phyloP scores from a whole-genome alignment of 2,329 filamentous ascomycete genomes.

The Colletotrichum sp. region DNA sequence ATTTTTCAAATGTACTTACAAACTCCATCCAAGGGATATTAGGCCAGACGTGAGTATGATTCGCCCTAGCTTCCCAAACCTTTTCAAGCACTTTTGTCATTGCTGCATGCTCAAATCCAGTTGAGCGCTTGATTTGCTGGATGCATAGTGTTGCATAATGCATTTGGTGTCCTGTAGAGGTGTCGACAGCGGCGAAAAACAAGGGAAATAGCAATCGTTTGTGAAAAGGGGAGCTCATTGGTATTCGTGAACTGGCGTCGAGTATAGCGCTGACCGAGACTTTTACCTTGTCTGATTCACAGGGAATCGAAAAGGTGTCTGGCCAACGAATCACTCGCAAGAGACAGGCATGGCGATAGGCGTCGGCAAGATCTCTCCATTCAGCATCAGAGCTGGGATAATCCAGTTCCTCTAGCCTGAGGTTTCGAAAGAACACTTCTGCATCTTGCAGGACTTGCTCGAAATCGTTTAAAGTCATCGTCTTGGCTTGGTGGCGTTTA shows the following conservation, averaged over 20 bases:
- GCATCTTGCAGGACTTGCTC: slow-evolving; percentile 18
- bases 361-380: slow-evolving; percentile 31
- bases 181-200: slow-evolving; percentile 29
- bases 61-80: slow-evolving; percentile 26
- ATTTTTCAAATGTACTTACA: slow-evolving; percentile 16
- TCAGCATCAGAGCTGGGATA: slow-evolving; percentile 30
- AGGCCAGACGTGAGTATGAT: slow-evolving; percentile 16
- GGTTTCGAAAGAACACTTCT: slow-evolving; percentile 27
- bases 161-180: slow-evolving; percentile 24
- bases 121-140: slow-evolving; percentile 25
- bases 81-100: slow-evolving; percentile 28
- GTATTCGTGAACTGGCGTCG: slow-evolving; percentile 25
- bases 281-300: slow-evolving; percentile 24
- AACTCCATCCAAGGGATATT: slow-evolving; percentile 33
- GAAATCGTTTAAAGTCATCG: slow-evolving; percentile 9
- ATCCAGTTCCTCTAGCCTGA: slow-evolving; percentile 25
- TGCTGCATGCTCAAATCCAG: slow-evolving; percentile 26
- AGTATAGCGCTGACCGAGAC: slow-evolving; percentile 27
- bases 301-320: slow-evolving; percentile 26
- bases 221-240: slow-evolving; percentile 26
- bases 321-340: slow-evolving; percentile 29
- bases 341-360: slow-evolving; percentile 31
- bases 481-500: slow-evolving; percentile 19
- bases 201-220: slow-evolving; percentile 31
- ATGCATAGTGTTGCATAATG: slow-evolving; percentile 29